Percentiles rank a stretch among this genome's conserved stretches.
phyloP scores from a whole-genome alignment of 129 eudicot species.

The Arctium minus region DNA sequence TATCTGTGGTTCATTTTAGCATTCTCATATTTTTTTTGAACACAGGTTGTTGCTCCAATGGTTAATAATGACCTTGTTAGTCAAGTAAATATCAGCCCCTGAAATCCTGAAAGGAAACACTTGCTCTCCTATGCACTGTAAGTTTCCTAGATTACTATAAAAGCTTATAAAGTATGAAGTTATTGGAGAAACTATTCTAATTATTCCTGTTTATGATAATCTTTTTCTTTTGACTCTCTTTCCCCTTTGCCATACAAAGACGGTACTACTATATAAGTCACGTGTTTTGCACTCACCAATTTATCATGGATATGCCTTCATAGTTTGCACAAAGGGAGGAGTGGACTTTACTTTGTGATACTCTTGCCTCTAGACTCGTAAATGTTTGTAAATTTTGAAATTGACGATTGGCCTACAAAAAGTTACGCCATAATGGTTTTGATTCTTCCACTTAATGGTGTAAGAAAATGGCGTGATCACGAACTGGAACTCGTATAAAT shows the following conservation, averaged over 20 bases:
- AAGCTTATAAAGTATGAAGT: neutral
- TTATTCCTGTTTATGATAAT: neutral
- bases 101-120: slow-evolving; percentile 94
- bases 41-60: slow-evolving; percentile 92
- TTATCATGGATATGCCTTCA: neutral
- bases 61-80: slow-evolving; percentile 86
- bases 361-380: slow-evolving; percentile 83
- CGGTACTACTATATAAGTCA: neutral
- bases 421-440: slow-evolving; percentile 53
- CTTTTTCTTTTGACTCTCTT: neutral
- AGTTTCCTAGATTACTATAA: slow-evolving; percentile 25
- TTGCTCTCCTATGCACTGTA: slow-evolving; percentile 93
- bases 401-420: slow-evolving; percentile 33
- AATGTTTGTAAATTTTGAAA: slow-evolving; percentile 41
- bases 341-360: slow-evolving; percentile 80
- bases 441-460: slow-evolving; percentile 42
- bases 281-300: neutral
- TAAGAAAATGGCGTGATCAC: slow-evolving; percentile 47
- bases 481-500: slow-evolving; percentile 50
- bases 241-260: neutral
- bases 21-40: neutral
- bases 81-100: slow-evolving; percentile 80
- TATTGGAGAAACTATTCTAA: neutral
- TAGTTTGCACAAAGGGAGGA: slow-evolving; percentile 95
- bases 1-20: neutral